Conservation (phyloP, 129 eudicot genomes). For the sunflower (Helianthus annuus) region HanXRQr2.0-SUNRISE NC_035440.2:41264375-41264874, state of each 20-base stretch:
- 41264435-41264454: slow-evolving; percentile 96
- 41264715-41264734: neutral
- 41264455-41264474: slow-evolving; percentile 73
- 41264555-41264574: neutral
- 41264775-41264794: slow-evolving; percentile 92
- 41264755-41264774: slow-evolving; percentile 99
- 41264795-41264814: slow-evolving; percentile 78
- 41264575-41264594: neutral
- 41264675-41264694: neutral
- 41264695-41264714: neutral
- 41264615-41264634: neutral
- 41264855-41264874: slow-evolving; percentile 68
- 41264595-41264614: neutral
- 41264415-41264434: slow-evolving; percentile 88
- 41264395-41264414: slow-evolving; percentile 87
- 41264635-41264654: neutral
- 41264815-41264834: slow-evolving; percentile 95
- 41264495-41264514: neutral
- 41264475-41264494: neutral
- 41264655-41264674: neutral
- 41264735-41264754: neutral
- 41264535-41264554: neutral
- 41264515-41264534: neutral
- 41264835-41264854: slow-evolving; percentile 80
- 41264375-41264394: slow-evolving; percentile 66